Conservation (phyloP, 768 basidiomycete species). For the Krasilnikovozyma curviuscula region DNA sequence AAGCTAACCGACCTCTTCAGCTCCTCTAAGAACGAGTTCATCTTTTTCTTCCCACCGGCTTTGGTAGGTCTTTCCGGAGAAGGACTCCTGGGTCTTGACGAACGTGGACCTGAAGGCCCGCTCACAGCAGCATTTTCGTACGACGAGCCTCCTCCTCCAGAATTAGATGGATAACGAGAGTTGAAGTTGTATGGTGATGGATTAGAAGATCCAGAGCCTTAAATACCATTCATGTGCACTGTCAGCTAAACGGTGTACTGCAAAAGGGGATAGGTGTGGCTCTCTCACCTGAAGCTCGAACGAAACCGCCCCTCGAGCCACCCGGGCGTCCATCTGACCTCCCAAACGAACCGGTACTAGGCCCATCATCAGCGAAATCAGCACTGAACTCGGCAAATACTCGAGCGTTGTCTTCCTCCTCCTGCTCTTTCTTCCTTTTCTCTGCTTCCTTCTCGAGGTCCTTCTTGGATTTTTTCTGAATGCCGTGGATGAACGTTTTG, state of each 20-base stretch:
- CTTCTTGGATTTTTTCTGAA: constrained; percentile 64
- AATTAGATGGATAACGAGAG: neutral
- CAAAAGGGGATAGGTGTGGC: no score
- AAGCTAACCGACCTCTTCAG: constrained; percentile 69
- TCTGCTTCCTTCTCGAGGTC: constrained; percentile 87
- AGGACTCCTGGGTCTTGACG: constrained; percentile 44
- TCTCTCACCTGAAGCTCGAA: constrained; percentile 24
- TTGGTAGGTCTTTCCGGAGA: constrained; percentile 35
- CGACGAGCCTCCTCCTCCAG: neutral
- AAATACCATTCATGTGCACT: neutral
- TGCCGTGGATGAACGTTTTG: constrained; percentile 65
- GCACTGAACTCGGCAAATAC: constrained; percentile 25
- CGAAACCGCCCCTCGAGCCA: constrained; percentile 22
- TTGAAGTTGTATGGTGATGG: constrained; percentile 14
- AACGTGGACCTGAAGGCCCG: constrained; percentile 3
- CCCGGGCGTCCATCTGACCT: constrained; percentile 8
- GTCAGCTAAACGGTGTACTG: neutral
- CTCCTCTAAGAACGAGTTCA: constrained; percentile 91
- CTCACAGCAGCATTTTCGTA: no score
- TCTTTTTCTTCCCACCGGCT: constrained; percentile 83
- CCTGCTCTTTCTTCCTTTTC: constrained; percentile 53
- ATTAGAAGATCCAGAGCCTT: constrained; percentile 6
- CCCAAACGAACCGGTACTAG: constrained; percentile 1
- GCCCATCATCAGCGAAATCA: constrained; percentile 17
- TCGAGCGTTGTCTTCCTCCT: constrained; percentile 22